Base-by-base conservation (phyloP, 768 basidiomycete genomes). In the Russula foetens region DNA sequence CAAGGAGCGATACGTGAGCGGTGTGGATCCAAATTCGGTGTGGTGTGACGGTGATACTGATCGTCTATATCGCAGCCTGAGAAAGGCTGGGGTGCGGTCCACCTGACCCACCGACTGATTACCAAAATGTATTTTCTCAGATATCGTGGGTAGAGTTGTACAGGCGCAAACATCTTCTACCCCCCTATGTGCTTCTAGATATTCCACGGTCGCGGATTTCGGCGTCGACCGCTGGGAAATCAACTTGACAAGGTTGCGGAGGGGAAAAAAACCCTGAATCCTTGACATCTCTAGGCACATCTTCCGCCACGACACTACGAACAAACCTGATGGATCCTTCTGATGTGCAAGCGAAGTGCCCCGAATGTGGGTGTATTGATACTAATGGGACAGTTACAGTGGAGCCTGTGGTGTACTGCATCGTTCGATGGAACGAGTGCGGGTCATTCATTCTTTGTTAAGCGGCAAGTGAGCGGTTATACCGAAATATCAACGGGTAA, bases 221-320 rank as follows among this genome's bases (percentile, higher is more conserved):
- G 39, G 35, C 15, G 4, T 24, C 4, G 26, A n/a, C 46, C 33
- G 35, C 46, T 21, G 43, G 26, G 51, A 53, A 35, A 47, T 29
- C 24, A 28, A 48, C 23, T 31, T 60, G 70, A 63, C 74, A 73
- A 48, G 9, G 48, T 12, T 60, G 33, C 69, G 58, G 15, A 28
- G 12, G 23, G 19, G 28, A 24, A 23, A 48, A 21, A 43, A 41
- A 23, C 15, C 14, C 48, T 33, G 9, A 17, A 21, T 8, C 52
- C 21, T 49, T 33, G 38, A 28, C 24, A 53, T 28, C 12, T 26
- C 17, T 17, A 23, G 11, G 38, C 21, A 31, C 38, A 28, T 53
- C 31, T 45, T 46, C 45, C 33, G 45, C 6, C 19, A 31, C 19
- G 35, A 35, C 35, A 53, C 24, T n/a, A 6, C 4, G 51, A 45